Conservation (phyloP, 768 basidiomycete genomes). For the Pleurotus tuoliensis region DNA sequence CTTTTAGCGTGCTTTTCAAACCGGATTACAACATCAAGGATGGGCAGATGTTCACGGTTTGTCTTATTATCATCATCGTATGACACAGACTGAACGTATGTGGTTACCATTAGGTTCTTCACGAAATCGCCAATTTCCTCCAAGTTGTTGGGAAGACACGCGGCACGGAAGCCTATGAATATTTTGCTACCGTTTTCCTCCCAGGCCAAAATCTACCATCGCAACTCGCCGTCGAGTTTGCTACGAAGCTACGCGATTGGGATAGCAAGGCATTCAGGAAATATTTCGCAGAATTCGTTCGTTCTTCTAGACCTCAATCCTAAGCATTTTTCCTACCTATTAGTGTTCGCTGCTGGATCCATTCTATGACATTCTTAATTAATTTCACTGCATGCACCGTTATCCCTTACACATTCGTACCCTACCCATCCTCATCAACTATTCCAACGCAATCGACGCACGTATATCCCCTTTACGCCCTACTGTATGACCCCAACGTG, state of each 20-base stretch:
- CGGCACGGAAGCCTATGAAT: constrained; percentile 79
- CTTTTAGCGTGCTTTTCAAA: constrained; percentile 76
- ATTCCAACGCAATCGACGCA: not conserved
- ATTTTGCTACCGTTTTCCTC: constrained; percentile 74
- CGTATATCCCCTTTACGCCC: not conserved
- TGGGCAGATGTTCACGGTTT: constrained; percentile 78
- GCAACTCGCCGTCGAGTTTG: constrained; percentile 73
- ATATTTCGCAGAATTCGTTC: constrained; percentile 84
- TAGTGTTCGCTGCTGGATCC: not conserved
- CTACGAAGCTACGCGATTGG: constrained; percentile 66
- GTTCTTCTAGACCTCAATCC: constrained; percentile 61
- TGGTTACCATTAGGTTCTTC: constrained; percentile 57
- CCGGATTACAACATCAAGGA: constrained; percentile 86
- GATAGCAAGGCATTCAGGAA: constrained; percentile 78
- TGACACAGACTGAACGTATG: not conserved
- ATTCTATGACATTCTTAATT: not conserved
- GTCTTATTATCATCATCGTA: constrained; percentile 21
- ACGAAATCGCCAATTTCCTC: constrained; percentile 84
- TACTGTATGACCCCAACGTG: not conserved
- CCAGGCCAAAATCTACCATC: constrained; percentile 88
- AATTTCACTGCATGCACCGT: not conserved
- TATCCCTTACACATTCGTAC: not conserved
- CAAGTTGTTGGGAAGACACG: constrained; percentile 75
- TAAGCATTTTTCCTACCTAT: constrained; percentile 21
- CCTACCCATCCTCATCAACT: not conserved